These are phyloP conservation scores for Suillus plorans DNA, from an alignment of 768 basidiomycete species.

Conservation along the genomic window DNA sequence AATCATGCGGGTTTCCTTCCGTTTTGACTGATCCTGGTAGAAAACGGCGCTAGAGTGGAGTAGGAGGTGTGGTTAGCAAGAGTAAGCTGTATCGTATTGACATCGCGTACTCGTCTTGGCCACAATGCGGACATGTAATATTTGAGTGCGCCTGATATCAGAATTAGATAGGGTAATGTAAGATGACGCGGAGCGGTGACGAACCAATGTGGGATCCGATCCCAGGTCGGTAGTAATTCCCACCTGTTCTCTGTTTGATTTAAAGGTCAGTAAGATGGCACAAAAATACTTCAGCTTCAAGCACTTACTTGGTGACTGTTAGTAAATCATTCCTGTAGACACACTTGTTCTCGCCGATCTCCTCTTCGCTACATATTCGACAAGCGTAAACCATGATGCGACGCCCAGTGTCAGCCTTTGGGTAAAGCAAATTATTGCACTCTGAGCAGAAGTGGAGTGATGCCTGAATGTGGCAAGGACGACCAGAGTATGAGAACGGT, in stretches of 20 bases:
- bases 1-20: slow-evolving; percentile 94
- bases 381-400: slow-evolving; percentile 89
- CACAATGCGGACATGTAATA: slow-evolving; percentile 80
- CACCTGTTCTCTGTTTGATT: slow-evolving; percentile 73
- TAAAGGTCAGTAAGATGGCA: slow-evolving; percentile 8
- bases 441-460: slow-evolving; percentile 90
- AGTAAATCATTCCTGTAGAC: slow-evolving; percentile 93
- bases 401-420: slow-evolving; percentile 85
- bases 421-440: slow-evolving; percentile 94
- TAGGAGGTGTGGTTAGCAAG: slow-evolving; percentile 5
- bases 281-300: not conserved
- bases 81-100: not conserved
- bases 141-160: slow-evolving; percentile 71
- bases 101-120: slow-evolving; percentile 73
- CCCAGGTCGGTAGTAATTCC: slow-evolving; percentile 89
- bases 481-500: not conserved
- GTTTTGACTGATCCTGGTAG: slow-evolving; percentile 96
- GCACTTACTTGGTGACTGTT: slow-evolving; percentile 83
- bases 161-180: not conserved
- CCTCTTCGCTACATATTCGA: slow-evolving; percentile 85
- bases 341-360: slow-evolving; percentile 82
- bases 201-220: slow-evolving; percentile 84
- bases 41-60: slow-evolving; percentile 71
- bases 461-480: slow-evolving; percentile 44
- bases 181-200: slow-evolving; percentile 17